Evolutionary conservation across 768 basidiomycete species (phyloP), one percentile per base, ranked within the genome.

Genomic region (Tylopilus felleus): DNA sequence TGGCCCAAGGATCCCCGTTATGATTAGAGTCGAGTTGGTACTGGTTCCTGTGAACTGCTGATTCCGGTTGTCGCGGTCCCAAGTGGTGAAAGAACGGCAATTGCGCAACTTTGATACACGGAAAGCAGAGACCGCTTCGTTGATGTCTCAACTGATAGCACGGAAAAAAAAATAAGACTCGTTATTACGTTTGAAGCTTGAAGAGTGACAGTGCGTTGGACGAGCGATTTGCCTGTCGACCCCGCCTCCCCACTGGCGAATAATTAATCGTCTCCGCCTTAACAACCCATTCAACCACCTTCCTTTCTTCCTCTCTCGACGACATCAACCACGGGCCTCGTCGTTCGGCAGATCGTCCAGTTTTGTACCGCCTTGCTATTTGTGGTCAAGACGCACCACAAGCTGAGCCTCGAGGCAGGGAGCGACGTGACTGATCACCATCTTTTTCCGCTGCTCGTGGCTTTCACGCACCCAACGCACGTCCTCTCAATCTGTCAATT

Each of bases 391-490:
- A 44, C 63, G 42, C 52, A 47, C 53, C 41, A 28, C 56, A 56
- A 56, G 61, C 63, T 51, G 23, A 56, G 68, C 66, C 68, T 70
- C 68, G 68, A 68, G 66, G 68, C 68, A 60, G 55, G 43, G 43
- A 47, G 50, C 38, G 52, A 42, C n/a, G n/a, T n/a, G 8, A 45
- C 53, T 57, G 63, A 68, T 68, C 57, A 29, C 57, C 55, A 56
- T 67, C 60, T 66, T 66, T 65, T 65, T 60, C 56, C 60, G 65
- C 51, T 66, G 58, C 66, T 66, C 68, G 70, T 71, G 68, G 61
- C 54, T 56, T 68, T 70, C 68, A 66, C 68, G 70, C 68, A 70
- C 66, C 60, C 57, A 56, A 65, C 68, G 66, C 70, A 64, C 70
- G 55, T 60, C 67, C 65, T 55, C 62, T 56, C 63, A 66, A 68